A percentile compares a stretch with the other conserved stretches of the same genome.
These are phyloP conservation scores for Atkinsonella texensis DNA, from an alignment of 2,329 filamentous ascomycete species.

Conservation along the genomic window DNA sequence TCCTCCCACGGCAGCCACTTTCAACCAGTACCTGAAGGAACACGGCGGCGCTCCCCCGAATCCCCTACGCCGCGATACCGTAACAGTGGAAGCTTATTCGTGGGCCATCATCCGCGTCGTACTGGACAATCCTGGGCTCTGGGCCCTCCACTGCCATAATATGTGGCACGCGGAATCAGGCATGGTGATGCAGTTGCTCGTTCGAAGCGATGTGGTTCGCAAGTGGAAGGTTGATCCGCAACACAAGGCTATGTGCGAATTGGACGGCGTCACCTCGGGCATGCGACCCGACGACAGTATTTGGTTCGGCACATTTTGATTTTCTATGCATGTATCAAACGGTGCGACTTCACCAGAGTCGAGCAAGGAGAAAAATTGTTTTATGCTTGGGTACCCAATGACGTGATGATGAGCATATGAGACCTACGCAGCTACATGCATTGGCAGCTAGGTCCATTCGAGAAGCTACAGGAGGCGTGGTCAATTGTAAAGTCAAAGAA, in stretches of 20 bases:
- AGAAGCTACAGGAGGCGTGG: too few relatives aligned
- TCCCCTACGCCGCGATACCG: conserved; percentile 28
- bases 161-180: conserved; percentile 47
- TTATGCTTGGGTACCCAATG: neutral
- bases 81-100: conserved; percentile 40
- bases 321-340: neutral
- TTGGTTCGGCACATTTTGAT: conserved; percentile 23
- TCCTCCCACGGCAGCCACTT: conserved; percentile 16
- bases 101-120: conserved; percentile 43
- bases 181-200: conserved; percentile 45
- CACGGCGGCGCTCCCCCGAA: conserved; percentile 16
- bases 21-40: conserved; percentile 14
- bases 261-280: conserved; percentile 18
- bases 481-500: too few relatives aligned
- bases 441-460: too few relatives aligned
- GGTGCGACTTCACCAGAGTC: neutral
- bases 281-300: conserved; percentile 23
- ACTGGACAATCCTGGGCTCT: conserved; percentile 45
- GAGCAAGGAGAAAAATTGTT: too few relatives aligned
- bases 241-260: conserved; percentile 17
- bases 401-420: too few relatives aligned
- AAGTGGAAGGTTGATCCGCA: conserved; percentile 14
- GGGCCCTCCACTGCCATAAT: conserved; percentile 48
- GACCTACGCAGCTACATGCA: too few relatives aligned
- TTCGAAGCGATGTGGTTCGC: conserved; percentile 16